Conservation (phyloP, 305 asterid genomes). For the Caryopteris hybrid region DNA sequence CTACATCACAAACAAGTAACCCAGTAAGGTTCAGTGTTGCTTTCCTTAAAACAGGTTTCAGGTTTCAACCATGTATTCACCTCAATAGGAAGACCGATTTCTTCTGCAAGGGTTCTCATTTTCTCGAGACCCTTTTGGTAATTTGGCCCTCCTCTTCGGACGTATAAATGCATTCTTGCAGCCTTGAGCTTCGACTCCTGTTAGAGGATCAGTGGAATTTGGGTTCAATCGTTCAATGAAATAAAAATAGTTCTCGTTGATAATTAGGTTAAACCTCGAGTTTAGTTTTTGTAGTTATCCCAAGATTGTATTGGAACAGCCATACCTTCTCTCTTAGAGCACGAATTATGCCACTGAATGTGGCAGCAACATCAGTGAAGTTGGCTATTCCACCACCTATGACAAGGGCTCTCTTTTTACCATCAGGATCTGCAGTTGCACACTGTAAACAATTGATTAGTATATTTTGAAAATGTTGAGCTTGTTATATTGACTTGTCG, state of each 20-base stretch:
- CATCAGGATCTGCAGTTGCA: conserved; percentile 96
- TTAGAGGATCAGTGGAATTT: background rate
- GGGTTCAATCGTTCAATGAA: background rate
- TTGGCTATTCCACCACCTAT: conserved; percentile 97
- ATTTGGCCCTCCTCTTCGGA: conserved; percentile 91
- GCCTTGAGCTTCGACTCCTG: conserved; percentile 96
- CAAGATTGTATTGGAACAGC: background rate
- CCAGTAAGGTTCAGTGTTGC: background rate
- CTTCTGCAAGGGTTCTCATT: conserved; percentile 87
- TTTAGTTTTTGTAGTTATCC: background rate
- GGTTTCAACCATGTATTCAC: no score
- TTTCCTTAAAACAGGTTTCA: background rate
- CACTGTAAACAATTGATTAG: conserved; percentile 42
- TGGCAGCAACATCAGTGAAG: conserved; percentile 96
- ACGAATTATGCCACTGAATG: conserved; percentile 87
- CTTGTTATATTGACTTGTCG: background rate
- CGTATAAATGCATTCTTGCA: conserved; percentile 74
- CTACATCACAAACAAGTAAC: conserved; percentile 25
- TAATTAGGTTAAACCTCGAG: background rate
- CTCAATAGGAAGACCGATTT: conserved; percentile 96
- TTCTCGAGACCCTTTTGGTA: conserved; percentile 87
- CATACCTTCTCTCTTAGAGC: conserved; percentile 84
- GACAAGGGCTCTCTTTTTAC: conserved; percentile 81
- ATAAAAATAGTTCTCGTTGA: no score
- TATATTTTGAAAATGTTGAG: background rate